Evolutionary conservation across 495 filamentous ascomycete species (phyloP).

Genomic region (Apiosordaria backusii): DNA sequence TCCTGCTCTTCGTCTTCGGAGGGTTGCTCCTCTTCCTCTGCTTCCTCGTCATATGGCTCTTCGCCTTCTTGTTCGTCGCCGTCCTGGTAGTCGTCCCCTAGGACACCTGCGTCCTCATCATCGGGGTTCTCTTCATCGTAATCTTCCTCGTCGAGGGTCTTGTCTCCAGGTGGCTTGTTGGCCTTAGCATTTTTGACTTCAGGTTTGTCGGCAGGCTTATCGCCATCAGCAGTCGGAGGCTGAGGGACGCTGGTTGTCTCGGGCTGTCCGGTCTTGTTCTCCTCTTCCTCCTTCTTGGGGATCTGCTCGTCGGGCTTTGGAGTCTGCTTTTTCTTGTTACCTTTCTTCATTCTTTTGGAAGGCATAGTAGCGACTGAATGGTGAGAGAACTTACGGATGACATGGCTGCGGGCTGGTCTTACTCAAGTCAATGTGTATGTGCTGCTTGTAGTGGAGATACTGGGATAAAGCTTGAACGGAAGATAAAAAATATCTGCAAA

Average conservation of each 20-base stretch:
- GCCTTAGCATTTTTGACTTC: conserved; percentile 14
- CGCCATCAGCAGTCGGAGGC: conserved; percentile 4
- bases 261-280: conserved; percentile 17
- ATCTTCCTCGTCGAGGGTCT: conserved; percentile 15
- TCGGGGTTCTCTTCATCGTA: conserved; percentile 30
- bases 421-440: conserved; percentile 6
- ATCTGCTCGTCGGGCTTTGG: conserved; percentile 20
- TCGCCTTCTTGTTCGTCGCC: conserved; percentile 17
- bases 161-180: conserved; percentile 4
- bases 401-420: conserved; percentile 17
- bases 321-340: conserved; percentile 14
- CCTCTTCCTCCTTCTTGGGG: conserved; percentile 19
- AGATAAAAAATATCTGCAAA: conserved; percentile 6
- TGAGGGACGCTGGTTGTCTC: background rate
- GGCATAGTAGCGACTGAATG: background rate
- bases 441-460: conserved; percentile 1
- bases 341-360: background rate
- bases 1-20: conserved; percentile 14
- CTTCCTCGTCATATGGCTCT: conserved; percentile 16
- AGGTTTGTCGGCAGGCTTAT: conserved; percentile 15
- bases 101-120: conserved; percentile 20
- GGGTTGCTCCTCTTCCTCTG: conserved; percentile 23
- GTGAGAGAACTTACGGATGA: conserved; percentile 24
- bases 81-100: conserved; percentile 22
- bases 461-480: background rate